Evolutionary conservation across 2,329 filamentous ascomycete species (phyloP).

Genomic region (Verticillium nubilum): DNA sequence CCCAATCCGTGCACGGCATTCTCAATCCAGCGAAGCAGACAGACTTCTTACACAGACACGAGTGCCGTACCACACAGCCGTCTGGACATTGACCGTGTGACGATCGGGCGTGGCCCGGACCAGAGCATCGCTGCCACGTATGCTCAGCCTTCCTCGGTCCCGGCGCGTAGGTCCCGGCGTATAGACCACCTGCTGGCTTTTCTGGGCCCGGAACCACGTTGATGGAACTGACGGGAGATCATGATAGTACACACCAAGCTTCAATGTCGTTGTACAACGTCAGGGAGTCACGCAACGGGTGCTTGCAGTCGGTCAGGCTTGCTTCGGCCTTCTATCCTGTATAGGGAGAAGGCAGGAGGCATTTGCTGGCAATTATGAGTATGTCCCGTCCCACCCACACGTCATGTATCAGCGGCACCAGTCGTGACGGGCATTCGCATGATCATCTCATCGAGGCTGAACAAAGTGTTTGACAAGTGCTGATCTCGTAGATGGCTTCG

Average conservation of each 20-base stretch:
- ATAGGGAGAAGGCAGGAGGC: not conserved
- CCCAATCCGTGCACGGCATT: not conserved
- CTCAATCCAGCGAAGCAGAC: not conserved
- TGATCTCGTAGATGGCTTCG: not conserved
- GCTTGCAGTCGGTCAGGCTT: not conserved
- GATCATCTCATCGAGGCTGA: no score
- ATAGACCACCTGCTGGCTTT: not conserved
- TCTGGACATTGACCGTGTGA: not conserved
- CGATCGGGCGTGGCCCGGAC: not conserved
- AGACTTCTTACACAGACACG: not conserved
- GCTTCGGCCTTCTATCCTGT: not conserved
- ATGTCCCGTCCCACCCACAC: no score
- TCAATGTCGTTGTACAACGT: not conserved
- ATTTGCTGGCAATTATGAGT: not conserved
- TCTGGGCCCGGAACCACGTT: not conserved
- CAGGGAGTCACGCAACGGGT: not conserved
- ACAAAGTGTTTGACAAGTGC: no score
- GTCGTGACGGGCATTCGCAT: no score
- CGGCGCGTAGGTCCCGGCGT: no score
- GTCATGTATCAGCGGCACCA: no score
- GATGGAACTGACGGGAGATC: not conserved
- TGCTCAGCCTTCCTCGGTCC: not conserved
- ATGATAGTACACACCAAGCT: not conserved
- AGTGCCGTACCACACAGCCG: not conserved
- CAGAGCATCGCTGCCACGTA: not conserved